Percentiles rank a stretch among this genome's conserved stretches.
Evolutionary conservation across 805 yeast genomes (phyloP).

Genomic region (Nakazawaea ernobii): DNA sequence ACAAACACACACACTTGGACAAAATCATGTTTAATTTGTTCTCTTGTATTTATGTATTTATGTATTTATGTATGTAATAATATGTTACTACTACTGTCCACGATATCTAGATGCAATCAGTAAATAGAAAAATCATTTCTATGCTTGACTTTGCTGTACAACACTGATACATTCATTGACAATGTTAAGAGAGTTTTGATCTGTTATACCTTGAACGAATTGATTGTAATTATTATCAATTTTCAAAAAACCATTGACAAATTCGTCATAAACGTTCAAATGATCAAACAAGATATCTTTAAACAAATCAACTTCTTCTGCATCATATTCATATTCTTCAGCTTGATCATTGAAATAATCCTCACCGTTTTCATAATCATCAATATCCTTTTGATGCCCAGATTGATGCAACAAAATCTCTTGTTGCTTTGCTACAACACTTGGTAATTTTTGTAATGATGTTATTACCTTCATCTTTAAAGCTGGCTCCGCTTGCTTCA

Average conservation of each 20-base stretch:
- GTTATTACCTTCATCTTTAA: slow-evolving; percentile 31
- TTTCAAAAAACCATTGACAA: slow-evolving; percentile 13
- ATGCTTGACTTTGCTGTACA: not conserved
- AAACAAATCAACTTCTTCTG: slow-evolving; percentile 14
- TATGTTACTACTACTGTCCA: no score
- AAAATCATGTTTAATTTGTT: no score
- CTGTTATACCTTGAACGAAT: slow-evolving; percentile 2
- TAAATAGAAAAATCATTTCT: no score
- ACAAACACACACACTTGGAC: no score
- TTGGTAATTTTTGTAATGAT: slow-evolving; percentile 39
- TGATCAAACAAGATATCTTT: slow-evolving; percentile 25
- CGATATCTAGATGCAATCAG: not conserved
- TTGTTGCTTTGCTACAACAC: slow-evolving; percentile 41
- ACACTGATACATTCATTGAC: slow-evolving; percentile 5
- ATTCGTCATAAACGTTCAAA: slow-evolving; percentile 27
- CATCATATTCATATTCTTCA: slow-evolving; percentile 23
- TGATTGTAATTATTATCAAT: slow-evolving; percentile 2
- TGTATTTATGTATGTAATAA: not conserved
- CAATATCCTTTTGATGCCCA: slow-evolving; percentile 29
- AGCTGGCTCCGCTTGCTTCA: slow-evolving; percentile 17
- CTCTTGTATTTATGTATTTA: not conserved
- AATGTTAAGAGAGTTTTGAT: not conserved
- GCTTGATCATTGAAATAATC: slow-evolving; percentile 17
- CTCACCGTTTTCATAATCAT: slow-evolving; percentile 15
- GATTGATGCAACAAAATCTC: slow-evolving; percentile 32